phyloP scores from a whole-genome alignment of 129 eudicot species.

The Lactuca sativa region DNA sequence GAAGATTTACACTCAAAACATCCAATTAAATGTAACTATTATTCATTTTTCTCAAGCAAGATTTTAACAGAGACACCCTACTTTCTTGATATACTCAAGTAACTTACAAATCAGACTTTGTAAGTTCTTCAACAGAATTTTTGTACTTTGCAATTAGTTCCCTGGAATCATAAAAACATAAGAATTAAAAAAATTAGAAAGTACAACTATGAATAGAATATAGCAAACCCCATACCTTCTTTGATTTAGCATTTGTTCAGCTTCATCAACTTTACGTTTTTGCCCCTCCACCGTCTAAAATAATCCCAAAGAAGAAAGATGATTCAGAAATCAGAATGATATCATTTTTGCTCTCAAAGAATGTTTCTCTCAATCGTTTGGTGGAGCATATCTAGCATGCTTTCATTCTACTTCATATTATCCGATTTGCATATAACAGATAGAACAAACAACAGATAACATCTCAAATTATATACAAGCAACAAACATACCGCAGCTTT shows the following conservation, averaged over 20 bases:
- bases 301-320: slow-evolving; percentile 16
- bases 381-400: not conserved
- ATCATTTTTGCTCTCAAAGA: not conserved
- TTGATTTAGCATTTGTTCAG: slow-evolving; percentile 71
- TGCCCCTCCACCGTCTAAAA: slow-evolving; percentile 87
- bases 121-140: slow-evolving; percentile 77
- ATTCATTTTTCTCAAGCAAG: not conserved
- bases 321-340: not conserved
- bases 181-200: not conserved
- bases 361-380: not conserved
- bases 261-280: slow-evolving; percentile 71
- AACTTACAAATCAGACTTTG: slow-evolving; percentile 49
- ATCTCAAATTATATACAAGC: not conserved
- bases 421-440: slow-evolving; percentile 1
- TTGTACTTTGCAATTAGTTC: slow-evolving; percentile 66
- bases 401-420: not conserved
- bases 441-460: not conserved
- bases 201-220: not conserved
- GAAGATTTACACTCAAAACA: too few species aligned
- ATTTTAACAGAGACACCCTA: not conserved
- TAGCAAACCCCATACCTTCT: slow-evolving; percentile 54
- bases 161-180: slow-evolving; percentile 38
- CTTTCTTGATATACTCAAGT: not conserved
- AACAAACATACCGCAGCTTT: slow-evolving; percentile 64
- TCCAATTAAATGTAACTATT: not conserved